A percentile compares a stretch with the other conserved stretches of the same genome.
Evolutionary conservation across 1,139 yeast genomes (phyloP).

Genomic region (Candida pseudoviswanathii): DNA sequence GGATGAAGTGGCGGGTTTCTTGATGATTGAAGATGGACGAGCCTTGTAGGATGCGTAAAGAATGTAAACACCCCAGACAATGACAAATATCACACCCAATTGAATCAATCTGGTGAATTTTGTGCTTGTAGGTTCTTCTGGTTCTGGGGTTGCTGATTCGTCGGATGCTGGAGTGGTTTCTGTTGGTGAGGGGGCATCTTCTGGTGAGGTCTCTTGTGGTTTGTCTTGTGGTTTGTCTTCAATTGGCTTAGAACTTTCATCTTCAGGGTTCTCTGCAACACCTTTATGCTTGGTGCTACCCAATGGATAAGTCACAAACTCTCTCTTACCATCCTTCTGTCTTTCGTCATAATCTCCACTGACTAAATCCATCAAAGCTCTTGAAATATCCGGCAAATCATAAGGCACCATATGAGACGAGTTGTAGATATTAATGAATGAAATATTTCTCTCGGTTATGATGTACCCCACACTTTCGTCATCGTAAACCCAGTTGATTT

Average conservation of each 20-base stretch:
- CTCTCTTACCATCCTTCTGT: conserved; percentile 18
- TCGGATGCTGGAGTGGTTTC: conserved; percentile 2
- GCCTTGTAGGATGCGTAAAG: conserved; percentile 40
- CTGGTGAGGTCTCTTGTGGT: conserved; percentile 1
- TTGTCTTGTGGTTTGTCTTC: conserved; percentile 3
- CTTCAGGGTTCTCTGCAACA: conserved; percentile 11
- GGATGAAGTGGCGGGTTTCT: conserved; percentile 23
- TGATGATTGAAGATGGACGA: conserved; percentile 48
- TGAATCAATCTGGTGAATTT: conserved; percentile 45
- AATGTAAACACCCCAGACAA: conserved; percentile 48
- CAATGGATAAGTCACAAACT: conserved; percentile 34
- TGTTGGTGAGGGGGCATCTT: not conserved
- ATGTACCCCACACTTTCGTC: conserved; percentile 53
- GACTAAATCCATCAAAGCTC: conserved; percentile 66
- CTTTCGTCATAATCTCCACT: conserved; percentile 34
- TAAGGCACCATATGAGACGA: conserved; percentile 96
- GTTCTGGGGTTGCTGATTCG: conserved; percentile 10
- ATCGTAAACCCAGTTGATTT: conserved; percentile 56
- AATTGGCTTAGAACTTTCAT: conserved; percentile 2
- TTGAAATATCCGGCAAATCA: conserved; percentile 69
- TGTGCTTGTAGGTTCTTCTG: conserved; percentile 21
- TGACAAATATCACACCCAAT: conserved; percentile 39
- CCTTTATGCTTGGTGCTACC: conserved; percentile 23
- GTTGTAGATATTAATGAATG: conserved; percentile 72
- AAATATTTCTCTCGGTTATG: conserved; percentile 65